A percentile compares a stretch with the other conserved stretches of the same genome.
Conservation (phyloP, 1,139 yeast species). For the Saccharomyces hybrid region DNA sequence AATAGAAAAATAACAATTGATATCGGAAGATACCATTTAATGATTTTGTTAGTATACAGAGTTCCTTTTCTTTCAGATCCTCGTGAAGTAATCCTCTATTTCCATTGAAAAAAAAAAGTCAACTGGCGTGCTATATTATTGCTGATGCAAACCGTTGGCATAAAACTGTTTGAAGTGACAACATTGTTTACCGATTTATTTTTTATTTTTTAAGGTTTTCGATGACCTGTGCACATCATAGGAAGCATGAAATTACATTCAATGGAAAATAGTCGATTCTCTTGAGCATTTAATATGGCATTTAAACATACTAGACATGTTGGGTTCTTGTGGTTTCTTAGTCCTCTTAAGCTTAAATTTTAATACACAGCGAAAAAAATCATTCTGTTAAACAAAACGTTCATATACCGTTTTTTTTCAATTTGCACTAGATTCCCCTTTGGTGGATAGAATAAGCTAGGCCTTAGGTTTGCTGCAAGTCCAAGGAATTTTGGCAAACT, state of each 20-base stretch:
- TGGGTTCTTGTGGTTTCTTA: background rate
- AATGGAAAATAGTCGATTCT: background rate
- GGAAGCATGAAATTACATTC: background rate
- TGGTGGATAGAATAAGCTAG: background rate
- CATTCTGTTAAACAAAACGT: background rate
- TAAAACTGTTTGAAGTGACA: background rate
- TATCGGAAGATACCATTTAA: background rate
- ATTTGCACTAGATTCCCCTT: background rate
- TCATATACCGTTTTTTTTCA: background rate
- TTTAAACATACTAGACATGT: background rate
- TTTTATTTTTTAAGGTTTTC: background rate
- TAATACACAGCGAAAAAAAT: background rate
- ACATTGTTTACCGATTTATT: background rate
- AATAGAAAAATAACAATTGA: slow-evolving; percentile 7
- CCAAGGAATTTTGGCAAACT: background rate
- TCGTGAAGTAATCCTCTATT: background rate
- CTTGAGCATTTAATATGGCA: background rate
- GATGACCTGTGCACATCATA: background rate
- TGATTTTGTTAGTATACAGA: background rate
- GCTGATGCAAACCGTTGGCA: background rate
- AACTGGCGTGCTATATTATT: background rate
- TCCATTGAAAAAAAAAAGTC: background rate
- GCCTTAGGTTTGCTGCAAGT: background rate
- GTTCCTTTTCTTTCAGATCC: background rate
- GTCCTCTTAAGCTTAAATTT: background rate